Evolutionary conservation across 768 basidiomycete species (phyloP).

Genomic region (Boletales sp.): DNA sequence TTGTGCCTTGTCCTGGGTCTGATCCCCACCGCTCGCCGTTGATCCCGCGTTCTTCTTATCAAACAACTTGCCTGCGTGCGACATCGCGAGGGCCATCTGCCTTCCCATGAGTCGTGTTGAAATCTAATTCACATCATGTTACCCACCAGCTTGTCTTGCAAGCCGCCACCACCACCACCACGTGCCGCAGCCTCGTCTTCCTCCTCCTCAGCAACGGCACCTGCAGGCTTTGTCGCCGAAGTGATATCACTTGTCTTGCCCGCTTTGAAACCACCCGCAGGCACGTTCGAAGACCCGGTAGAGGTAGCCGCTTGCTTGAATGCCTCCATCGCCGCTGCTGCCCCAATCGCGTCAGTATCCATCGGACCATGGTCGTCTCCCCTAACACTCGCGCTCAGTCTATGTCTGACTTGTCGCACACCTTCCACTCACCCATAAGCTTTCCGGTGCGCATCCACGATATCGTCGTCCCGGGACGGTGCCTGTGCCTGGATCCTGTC

Average conservation of each 20-base stretch:
- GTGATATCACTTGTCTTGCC: slow-evolving; percentile 1
- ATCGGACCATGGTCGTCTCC: slow-evolving; percentile 22
- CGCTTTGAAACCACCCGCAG: slow-evolving; percentile 17
- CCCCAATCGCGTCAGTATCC: slow-evolving; percentile 23
- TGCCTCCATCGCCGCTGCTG: slow-evolving; percentile 30
- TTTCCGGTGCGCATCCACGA: slow-evolving; percentile 25
- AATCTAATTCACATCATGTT: background rate
- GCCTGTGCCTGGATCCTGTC: slow-evolving; percentile 17
- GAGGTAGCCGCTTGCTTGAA: slow-evolving; percentile 24
- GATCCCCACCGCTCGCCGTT: slow-evolving; percentile 1
- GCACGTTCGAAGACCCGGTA: slow-evolving; percentile 2
- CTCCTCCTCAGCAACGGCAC: background rate
- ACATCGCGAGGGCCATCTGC: slow-evolving; percentile 30
- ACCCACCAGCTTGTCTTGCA: slow-evolving; percentile 31
- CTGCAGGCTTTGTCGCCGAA: slow-evolving; percentile 1
- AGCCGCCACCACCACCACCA: slow-evolving; percentile 11
- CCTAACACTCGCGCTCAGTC: slow-evolving; percentile 3
- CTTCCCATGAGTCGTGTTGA: background rate
- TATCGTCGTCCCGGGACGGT: slow-evolving; percentile 1
- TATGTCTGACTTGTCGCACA: background rate
- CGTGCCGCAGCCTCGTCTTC: slow-evolving; percentile 7
- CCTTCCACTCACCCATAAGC: slow-evolving; percentile 28
- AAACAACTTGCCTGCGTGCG: slow-evolving; percentile 30
- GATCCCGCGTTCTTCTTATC: slow-evolving; percentile 29
- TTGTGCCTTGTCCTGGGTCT: slow-evolving; percentile 24